Evolutionary conservation across 2,329 filamentous ascomycete species (phyloP), one percentile per base, ranked within the genome.

Genomic region (Pezicula radicicola): DNA sequence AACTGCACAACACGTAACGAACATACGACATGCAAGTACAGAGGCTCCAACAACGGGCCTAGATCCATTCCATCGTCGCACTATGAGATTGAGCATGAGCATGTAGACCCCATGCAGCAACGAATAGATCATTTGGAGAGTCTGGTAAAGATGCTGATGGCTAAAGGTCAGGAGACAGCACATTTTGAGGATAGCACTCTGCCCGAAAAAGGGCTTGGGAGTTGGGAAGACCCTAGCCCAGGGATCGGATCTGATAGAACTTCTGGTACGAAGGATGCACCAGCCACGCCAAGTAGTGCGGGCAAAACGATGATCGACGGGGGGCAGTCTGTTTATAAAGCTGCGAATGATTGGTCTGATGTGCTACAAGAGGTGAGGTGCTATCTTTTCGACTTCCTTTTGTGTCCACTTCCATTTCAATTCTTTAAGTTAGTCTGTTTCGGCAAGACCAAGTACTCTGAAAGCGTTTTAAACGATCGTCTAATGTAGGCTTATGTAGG

Each of bases 1-100:
- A 65, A 65, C 50, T 65, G 63, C 47, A 50, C 27, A 16, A 55
- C 60, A 18, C 62, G 63, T 7, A 36, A 52, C 21, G 56, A 62
- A 36, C 51, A 57, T 9, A 46, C 53, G 3, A 43, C 45, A 5
- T 65, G 63, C 55, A 55, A 56, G 28, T 65, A 60, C 49, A 62
- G 55, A 41, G 59, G 60, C 35, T 52, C 54, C 16, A 56, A 55
- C 25, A 52, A 49, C 28, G 46, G 41, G 18, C 18, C 45, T 21
- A 6, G 45, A 21, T 19, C 40, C 7, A 6, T 9, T 28, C 39
- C 16, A 15, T 25, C 54, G 21, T 40, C 18, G 21, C 30, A 47
- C 16, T 18, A 47, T 48, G 8, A 30, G 28, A 2, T 9, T 12
- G 28, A 30, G 28, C 28, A 30, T 30, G 41, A 25, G 1, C 42